Conservation (phyloP, 2,329 filamentous ascomycete genomes). For the Pseudofabraea citricarpa region DNA sequence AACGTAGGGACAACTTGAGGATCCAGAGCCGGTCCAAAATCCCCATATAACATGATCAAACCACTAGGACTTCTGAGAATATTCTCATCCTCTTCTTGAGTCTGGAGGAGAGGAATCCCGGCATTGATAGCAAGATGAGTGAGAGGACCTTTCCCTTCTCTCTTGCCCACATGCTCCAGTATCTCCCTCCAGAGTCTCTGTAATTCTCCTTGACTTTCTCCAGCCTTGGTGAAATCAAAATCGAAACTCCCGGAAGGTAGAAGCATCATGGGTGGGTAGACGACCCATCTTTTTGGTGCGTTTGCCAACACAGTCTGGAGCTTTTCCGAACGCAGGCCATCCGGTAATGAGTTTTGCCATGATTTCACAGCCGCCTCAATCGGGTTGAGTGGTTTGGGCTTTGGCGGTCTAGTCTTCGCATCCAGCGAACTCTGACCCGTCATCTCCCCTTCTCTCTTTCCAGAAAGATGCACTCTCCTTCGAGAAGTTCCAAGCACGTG, state of each 20-base stretch:
- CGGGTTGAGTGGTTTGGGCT: constrained; percentile 30
- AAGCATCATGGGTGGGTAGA: constrained; percentile 57
- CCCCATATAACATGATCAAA: constrained; percentile 65
- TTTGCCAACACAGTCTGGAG: constrained; percentile 12
- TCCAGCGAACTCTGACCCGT: no score
- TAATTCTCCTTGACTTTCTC: constrained; percentile 13
- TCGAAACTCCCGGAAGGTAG: constrained; percentile 58
- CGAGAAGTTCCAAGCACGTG: no score
- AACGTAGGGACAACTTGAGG: constrained; percentile 8
- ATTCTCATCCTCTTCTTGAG: constrained; percentile 46
- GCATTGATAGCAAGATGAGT: constrained; percentile 59
- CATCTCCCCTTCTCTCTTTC: no score
- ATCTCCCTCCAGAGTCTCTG: constrained; percentile 43
- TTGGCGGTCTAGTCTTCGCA: no score
- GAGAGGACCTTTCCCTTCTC: constrained; percentile 33
- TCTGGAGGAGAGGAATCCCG: constrained; percentile 47
- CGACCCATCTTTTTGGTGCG: constrained; percentile 51
- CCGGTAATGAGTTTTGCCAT: constrained; percentile 29
- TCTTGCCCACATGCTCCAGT: constrained; percentile 39
- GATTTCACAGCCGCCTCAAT: constrained; percentile 30
- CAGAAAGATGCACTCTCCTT: no score
- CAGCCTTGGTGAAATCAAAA: constrained; percentile 1
- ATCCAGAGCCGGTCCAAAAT: constrained; percentile 56
- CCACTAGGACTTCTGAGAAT: constrained; percentile 68
- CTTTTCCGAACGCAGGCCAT: constrained; percentile 1